phyloP scores from a whole-genome alignment of 2,329 filamentous ascomycete genomes.

The Aspergillus oerlinghausenensis region DNA sequence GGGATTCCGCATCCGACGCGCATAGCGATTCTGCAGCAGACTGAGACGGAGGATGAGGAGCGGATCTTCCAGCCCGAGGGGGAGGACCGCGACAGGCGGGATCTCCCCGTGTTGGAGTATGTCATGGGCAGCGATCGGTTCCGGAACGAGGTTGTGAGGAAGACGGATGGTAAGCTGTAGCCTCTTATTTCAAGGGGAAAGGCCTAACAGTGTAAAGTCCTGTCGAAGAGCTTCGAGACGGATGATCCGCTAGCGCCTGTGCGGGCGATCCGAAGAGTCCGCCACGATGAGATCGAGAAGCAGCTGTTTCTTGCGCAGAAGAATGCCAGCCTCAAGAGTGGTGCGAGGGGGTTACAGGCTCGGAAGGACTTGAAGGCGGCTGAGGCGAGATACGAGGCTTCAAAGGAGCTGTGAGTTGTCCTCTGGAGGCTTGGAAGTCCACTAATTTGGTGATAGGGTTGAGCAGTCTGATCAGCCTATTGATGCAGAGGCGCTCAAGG shows the following conservation, averaged over 20 bases:
- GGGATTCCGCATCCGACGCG: slow-evolving; percentile 64
- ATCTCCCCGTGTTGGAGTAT: slow-evolving; percentile 58
- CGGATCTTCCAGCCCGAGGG: neutral
- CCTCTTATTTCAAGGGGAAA: neutral
- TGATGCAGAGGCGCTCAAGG: slow-evolving; percentile 51
- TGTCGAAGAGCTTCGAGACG: slow-evolving; percentile 58
- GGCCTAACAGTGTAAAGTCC: slow-evolving; percentile 30
- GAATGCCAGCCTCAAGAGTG: slow-evolving; percentile 68
- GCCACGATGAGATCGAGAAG: slow-evolving; percentile 58
- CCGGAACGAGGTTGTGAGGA: slow-evolving; percentile 53
- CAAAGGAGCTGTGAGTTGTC: slow-evolving; percentile 45
- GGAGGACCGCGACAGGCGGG: slow-evolving; percentile 5
- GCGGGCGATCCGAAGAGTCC: slow-evolving; percentile 57
- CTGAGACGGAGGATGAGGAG: slow-evolving; percentile 31
- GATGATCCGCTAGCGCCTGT: slow-evolving; percentile 56
- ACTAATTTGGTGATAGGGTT: slow-evolving; percentile 23
- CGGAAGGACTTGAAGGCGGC: slow-evolving; percentile 67
- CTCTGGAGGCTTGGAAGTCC: neutral
- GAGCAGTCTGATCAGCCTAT: slow-evolving; percentile 56
- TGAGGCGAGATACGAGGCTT: slow-evolving; percentile 63
- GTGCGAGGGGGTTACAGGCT: slow-evolving; percentile 68
- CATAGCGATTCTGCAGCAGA: slow-evolving; percentile 68
- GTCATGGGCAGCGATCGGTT: slow-evolving; percentile 54
- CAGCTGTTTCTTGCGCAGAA: slow-evolving; percentile 67
- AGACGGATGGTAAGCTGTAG: slow-evolving; percentile 52